Evolutionary conservation across 768 basidiomycete genomes (phyloP).

Genomic region (Pleurotus cornucopiae): DNA sequence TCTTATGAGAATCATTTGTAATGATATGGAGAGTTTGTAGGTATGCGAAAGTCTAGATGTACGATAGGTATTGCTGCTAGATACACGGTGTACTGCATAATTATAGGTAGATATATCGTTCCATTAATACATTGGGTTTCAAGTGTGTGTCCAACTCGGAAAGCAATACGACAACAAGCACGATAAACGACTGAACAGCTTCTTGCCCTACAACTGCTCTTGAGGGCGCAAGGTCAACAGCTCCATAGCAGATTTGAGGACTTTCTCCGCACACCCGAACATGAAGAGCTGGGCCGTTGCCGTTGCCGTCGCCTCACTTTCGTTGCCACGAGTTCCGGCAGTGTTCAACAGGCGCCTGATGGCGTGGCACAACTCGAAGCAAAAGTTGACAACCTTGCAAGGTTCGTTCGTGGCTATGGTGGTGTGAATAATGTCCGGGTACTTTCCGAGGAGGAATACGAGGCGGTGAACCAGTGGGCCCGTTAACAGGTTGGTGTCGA

Average conservation of each 20-base stretch:
- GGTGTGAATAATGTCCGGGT: neutral
- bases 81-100: too few species aligned
- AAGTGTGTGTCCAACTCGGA: too few species aligned
- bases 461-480: constrained; percentile 2
- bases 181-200: too few species aligned
- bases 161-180: too few species aligned
- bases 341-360: neutral
- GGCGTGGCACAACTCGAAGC: neutral
- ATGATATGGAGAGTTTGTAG: too few species aligned
- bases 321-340: neutral
- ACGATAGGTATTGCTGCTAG: too few species aligned
- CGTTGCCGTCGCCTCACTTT: neutral
- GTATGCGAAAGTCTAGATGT: too few species aligned
- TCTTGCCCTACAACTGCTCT: neutral
- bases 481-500: neutral
- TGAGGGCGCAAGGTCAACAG: constrained; percentile 4
- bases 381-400: constrained; percentile 1
- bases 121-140: too few species aligned
- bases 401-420: neutral
- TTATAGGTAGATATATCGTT: too few species aligned
- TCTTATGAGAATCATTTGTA: too few species aligned
- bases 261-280: constrained; percentile 1
- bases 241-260: constrained; percentile 5
- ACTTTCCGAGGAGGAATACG: neutral
- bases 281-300: constrained; percentile 1